Base-by-base conservation (phyloP, 2,329 filamentous ascomycete genomes). In the Colletotrichum horii region DNA sequence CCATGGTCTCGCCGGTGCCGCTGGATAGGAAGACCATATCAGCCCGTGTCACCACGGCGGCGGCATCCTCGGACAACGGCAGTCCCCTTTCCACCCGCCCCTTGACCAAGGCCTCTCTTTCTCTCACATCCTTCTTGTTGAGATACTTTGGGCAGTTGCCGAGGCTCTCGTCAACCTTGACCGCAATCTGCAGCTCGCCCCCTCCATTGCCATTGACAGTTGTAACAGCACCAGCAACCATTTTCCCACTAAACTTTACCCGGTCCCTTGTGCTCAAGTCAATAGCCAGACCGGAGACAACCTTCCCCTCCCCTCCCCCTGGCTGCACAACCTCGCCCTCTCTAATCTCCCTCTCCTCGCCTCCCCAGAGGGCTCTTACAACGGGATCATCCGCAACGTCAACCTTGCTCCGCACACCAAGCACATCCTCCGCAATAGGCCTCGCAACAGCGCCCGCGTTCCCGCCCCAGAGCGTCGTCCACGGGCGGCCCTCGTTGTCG, bases 121-220 rank as follows among this genome's bases (percentile, higher is more conserved):
- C 81, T 3, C 84, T 81, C 52, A 97, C 91, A 3, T 86, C 85
- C 81, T 94, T 96, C 80, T 91, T 91, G 83, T 96, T 97, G 38
- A 98, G 82, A 79, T 98, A 98, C 83, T 98, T 98, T 3, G 95
- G 95, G 79, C 95, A 97, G 79, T 97, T 97, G 0, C 94, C 93
- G 85, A 97, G 80, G 78, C 92, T 94, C 83, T 94, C 93, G 36
- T 93, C 89, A 71, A 97, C 91, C 55, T 90, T 89, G 60, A 95
- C 87, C 16, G 93, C 92, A 43, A 96, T 84, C 82, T 90, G 88
- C 58, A 88, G 79, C 7, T 85, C 82, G 9, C 78, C 82, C 7
- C 80, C 80, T 5, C 80, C 81, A 15, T 76, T 80, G 8, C 77
- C 78, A 5, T 65, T 77, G 71, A 52, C 88, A 83, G 32, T 52